Conservation (phyloP, 2,329 filamentous ascomycete genomes). For the Elsinoe necatrix region DNA sequence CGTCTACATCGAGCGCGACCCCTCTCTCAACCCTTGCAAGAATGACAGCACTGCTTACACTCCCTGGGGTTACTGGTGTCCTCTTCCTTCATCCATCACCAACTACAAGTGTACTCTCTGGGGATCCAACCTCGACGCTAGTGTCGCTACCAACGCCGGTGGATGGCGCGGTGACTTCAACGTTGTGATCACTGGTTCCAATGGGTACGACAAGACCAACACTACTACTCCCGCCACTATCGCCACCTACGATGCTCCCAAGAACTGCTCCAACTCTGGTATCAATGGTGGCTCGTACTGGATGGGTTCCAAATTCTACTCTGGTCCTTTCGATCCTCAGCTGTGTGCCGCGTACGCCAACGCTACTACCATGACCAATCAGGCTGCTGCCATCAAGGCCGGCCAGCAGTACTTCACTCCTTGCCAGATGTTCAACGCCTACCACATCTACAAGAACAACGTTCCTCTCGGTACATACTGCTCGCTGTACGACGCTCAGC, state of each 20-base stretch:
- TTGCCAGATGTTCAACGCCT: constrained; percentile 22
- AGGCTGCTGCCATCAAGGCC: constrained; percentile 15
- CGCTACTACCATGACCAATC: constrained; percentile 21
- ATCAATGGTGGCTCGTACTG: constrained; percentile 14
- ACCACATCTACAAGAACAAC: constrained; percentile 22
- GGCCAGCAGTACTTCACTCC: constrained; percentile 17
- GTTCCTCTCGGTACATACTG: constrained; percentile 22
- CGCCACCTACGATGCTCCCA: constrained; percentile 13
- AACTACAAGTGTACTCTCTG: constrained; percentile 29
- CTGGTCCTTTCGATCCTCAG: constrained; percentile 23
- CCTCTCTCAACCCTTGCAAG: constrained; percentile 19
- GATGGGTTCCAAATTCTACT: constrained; percentile 23
- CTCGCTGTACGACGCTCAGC: constrained; percentile 21
- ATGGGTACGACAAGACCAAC: constrained; percentile 21
- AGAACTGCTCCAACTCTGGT: constrained; percentile 14
- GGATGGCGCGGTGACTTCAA: constrained; percentile 19
- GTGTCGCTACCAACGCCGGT: constrained; percentile 18
- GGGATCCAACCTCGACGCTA: constrained; percentile 22
- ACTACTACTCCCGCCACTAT: constrained; percentile 7
- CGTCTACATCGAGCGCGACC: constrained; percentile 22
- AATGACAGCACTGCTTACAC: constrained; percentile 19
- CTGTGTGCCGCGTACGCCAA: constrained; percentile 24
- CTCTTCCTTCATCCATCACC: constrained; percentile 24
- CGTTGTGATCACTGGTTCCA: constrained; percentile 18
- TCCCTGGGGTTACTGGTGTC: constrained; percentile 22